Base-by-base conservation (phyloP, 2,329 filamentous ascomycete species). In the Sporothrix mexicana region DNA sequence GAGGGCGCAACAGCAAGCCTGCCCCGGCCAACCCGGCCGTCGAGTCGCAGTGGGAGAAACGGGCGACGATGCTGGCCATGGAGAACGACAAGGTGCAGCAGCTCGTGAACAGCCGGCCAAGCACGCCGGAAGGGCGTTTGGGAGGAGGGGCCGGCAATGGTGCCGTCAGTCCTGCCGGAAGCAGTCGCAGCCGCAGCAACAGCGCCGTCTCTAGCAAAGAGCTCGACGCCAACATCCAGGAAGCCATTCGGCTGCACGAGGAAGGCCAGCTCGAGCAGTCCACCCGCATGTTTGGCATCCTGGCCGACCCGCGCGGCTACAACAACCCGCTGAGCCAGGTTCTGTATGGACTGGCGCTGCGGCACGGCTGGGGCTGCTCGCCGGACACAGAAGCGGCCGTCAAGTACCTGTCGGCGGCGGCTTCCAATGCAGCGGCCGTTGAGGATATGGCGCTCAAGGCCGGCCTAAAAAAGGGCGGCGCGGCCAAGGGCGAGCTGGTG, bases 281-380 rank as follows among this genome's bases (percentile, higher is more conserved):
- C 70, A 98, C 96, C n/a, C 84, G 85, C 70, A 89, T 98, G 82
- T 99, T 99, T 83, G 92, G 90, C 41, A 85, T 87, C 74, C 85
- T 99, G 77, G 96, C 96, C 70, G 91, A 97, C 80, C 93, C 93
- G 0, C 86, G 90, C 71, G 94, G 93, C 30, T 89, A 91, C 68
- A 97, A 98, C 80, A 97, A 98, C 82, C 93, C 96, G 55, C 86
- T 99, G 76, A 96, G 94, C 78, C 95, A 99, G 83, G 96, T 99
- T 49, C 87, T 99, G 70, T 99, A 97, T 80, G 96, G 96, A 3
- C 91, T 99, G 73, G 95, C 95, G 70, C 83, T 98, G 76, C 88
- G 94, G 92, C 95, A 98, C 81, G 95, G 95, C 77, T 98, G 96
- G 96, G 96, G 96, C 70, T 95, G 93, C 79, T 81, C 87, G 69